Percentiles rank a stretch among this genome's conserved stretches.
These are phyloP conservation scores for Starmerella ratchasimensis DNA, from an alignment of 805 yeast species.

Conservation along the genomic window DNA sequence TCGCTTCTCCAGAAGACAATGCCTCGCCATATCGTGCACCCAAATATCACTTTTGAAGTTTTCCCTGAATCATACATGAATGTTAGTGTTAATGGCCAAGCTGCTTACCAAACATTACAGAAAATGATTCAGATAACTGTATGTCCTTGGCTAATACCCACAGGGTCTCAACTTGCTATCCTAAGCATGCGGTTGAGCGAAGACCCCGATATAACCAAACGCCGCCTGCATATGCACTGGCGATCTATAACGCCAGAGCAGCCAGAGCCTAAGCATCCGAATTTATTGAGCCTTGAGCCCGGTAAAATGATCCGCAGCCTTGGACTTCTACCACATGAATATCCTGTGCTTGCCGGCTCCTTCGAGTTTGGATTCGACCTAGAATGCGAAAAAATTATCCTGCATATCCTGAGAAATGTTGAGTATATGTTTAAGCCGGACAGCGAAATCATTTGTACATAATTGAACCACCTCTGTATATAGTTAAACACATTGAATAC, in stretches of 20 bases:
- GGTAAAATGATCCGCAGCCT: constrained; percentile 20
- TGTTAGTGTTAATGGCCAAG: constrained; percentile 22
- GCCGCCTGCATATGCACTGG: constrained; percentile 18
- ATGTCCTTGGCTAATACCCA: constrained; percentile 23
- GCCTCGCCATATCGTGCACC: constrained; percentile 22
- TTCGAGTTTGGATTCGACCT: constrained; percentile 25
- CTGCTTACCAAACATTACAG: constrained; percentile 21
- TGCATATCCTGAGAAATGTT: constrained; percentile 25
- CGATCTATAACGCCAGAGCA: constrained; percentile 15
- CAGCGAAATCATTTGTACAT: constrained; percentile 14
- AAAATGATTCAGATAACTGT: constrained; percentile 22
- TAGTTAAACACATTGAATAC: too few relatives aligned
- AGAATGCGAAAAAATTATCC: constrained; percentile 20
- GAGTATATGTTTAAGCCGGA: constrained; percentile 25
- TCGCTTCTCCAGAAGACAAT: constrained; percentile 19
- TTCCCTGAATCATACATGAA: constrained; percentile 24
- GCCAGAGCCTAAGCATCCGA: neutral
- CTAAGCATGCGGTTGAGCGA: constrained; percentile 14
- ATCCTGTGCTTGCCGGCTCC: constrained; percentile 27
- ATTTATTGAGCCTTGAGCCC: constrained; percentile 9
- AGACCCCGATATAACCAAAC: constrained; percentile 11
- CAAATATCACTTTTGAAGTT: constrained; percentile 20
- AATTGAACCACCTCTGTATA: too few relatives aligned
- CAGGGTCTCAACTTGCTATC: constrained; percentile 19
- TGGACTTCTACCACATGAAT: constrained; percentile 25